Evolutionary conservation across 2,329 filamentous ascomycete species (phyloP).

Genomic region (Atkinsonella hypoxylon): DNA sequence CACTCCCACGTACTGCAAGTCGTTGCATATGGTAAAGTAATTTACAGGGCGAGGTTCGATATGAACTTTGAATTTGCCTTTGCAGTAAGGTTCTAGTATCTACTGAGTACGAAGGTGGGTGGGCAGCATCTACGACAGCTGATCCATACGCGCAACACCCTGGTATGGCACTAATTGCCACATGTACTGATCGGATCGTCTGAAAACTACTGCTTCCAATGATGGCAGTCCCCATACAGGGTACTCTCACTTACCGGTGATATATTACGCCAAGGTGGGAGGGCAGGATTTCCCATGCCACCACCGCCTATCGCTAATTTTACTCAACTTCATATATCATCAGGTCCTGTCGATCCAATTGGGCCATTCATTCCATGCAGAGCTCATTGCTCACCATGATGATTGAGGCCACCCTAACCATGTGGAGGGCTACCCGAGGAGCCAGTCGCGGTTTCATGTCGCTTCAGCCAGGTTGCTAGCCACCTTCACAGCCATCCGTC

Average conservation of each 20-base stretch:
- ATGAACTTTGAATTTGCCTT: conserved; percentile 1
- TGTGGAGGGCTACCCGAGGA: not conserved
- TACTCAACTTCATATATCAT: not conserved
- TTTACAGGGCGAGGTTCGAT: too few relatives aligned
- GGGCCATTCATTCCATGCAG: too few relatives aligned
- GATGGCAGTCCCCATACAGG: too few relatives aligned
- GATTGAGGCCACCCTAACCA: not conserved
- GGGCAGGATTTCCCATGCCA: not conserved
- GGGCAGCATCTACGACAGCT: not conserved
- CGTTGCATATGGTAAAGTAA: too few relatives aligned
- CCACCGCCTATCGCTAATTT: not conserved
- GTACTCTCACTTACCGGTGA: too few relatives aligned
- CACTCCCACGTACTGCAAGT: not conserved
- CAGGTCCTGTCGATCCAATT: too few relatives aligned
- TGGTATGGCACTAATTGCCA: not conserved
- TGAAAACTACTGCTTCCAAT: too few relatives aligned
- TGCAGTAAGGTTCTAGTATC: conserved; percentile 8
- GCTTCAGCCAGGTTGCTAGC: not conserved
- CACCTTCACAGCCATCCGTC: not conserved
- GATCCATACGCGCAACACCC: not conserved
- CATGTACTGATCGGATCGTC: not conserved
- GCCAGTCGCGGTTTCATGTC: not conserved
- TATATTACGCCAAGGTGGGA: too few relatives aligned
- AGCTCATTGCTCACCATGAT: too few relatives aligned
- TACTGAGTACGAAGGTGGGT: not conserved